Percentiles rank a stretch among this genome's conserved stretches.
phyloP scores from a whole-genome alignment of 2,329 filamentous ascomycete genomes.

The Leptographium procerum region DNA sequence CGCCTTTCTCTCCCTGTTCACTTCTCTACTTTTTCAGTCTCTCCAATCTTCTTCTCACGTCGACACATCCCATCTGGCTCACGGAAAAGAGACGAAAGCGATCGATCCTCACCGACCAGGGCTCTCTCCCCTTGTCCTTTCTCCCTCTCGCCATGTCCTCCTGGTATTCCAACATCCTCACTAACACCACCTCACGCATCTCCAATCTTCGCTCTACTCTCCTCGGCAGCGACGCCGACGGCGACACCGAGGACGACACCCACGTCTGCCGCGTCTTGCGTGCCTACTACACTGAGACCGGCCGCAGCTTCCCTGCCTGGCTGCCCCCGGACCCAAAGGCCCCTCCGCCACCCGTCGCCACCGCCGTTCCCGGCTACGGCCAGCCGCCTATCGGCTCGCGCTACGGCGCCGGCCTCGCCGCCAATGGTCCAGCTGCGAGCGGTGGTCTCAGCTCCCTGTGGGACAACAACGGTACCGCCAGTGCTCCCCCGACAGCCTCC shows the following conservation, averaged over 20 bases:
- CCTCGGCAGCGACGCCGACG: conserved; percentile 53
- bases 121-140: neutral
- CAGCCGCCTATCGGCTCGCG: conserved; percentile 37
- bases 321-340: conserved; percentile 82
- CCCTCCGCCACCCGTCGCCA: conserved; percentile 37
- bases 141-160: conserved; percentile 48
- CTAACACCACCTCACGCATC: conserved; percentile 53
- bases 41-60: neutral
- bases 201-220: conserved; percentile 58
- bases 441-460: conserved; percentile 43
- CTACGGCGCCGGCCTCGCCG: conserved; percentile 30
- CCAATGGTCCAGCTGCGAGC: neutral
- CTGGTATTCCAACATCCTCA: conserved; percentile 68
- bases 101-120: too few relatives aligned
- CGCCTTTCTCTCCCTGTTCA: neutral
- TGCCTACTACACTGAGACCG: conserved; percentile 85
- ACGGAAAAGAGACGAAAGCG: too few relatives aligned
- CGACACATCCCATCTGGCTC: too few relatives aligned
- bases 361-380: conserved; percentile 33
- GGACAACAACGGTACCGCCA: conserved; percentile 31
- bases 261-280: conserved; percentile 90
- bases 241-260: conserved; percentile 77
- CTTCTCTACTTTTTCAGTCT: too few relatives aligned
- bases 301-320: conserved; percentile 71
- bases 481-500: conserved; percentile 31